A percentile compares a stretch with the other conserved stretches of the same genome.
phyloP scores from a whole-genome alignment of 2,329 filamentous ascomycete species.

The Teratosphaeria viscida region DNA sequence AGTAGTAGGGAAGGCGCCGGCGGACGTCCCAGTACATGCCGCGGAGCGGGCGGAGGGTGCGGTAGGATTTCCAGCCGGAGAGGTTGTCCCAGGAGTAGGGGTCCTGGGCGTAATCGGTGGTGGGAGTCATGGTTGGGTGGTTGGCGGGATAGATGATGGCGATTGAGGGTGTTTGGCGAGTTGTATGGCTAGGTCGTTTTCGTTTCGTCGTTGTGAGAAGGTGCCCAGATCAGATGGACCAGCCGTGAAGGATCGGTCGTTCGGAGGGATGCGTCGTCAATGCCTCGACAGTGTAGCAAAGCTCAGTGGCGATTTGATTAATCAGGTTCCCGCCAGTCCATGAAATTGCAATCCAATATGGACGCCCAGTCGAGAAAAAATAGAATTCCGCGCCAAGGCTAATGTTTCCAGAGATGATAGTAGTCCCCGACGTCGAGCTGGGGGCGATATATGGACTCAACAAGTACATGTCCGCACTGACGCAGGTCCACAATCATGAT shows the following conservation, averaged over 20 bases:
- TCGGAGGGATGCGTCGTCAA: not conserved
- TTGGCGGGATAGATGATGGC: not conserved
- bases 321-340: not conserved
- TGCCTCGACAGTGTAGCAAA: not conserved
- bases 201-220: not conserved
- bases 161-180: not conserved
- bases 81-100: conserved; percentile 27
- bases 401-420: not conserved
- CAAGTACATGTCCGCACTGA: not conserved
- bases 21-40: conserved; percentile 47
- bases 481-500: not conserved
- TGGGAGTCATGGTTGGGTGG: not conserved
- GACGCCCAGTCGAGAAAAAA: not conserved
- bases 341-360: not conserved
- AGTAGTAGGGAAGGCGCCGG: conserved; percentile 45
- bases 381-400: not conserved
- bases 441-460: not conserved
- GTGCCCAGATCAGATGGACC: not conserved
- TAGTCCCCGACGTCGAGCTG: not conserved
- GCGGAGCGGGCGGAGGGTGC: conserved; percentile 33
- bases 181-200: not conserved
- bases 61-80: conserved; percentile 26
- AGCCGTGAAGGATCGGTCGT: not conserved
- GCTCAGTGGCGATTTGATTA: not conserved
- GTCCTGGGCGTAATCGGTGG: conserved; percentile 20